A percentile compares a stretch with the other conserved stretches of the same genome.
Conservation (phyloP, 2,329 filamentous ascomycete genomes). For the Drechslerella dactyloides region DNA sequence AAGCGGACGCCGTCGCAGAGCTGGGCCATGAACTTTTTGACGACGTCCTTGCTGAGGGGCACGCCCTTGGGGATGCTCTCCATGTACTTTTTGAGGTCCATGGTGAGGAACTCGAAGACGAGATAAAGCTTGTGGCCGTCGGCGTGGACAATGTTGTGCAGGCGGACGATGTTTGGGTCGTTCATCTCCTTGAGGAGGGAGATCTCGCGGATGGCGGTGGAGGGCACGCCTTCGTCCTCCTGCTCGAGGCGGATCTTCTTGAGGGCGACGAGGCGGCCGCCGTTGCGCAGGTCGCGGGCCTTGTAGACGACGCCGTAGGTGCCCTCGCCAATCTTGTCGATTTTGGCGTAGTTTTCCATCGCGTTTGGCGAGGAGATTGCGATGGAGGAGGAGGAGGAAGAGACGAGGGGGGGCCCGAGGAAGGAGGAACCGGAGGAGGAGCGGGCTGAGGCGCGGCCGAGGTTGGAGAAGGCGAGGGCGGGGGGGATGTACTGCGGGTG, state of each 20-base stretch:
- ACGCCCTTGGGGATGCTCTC: constrained; percentile 83
- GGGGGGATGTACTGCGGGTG: neutral
- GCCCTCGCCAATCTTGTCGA: constrained; percentile 97
- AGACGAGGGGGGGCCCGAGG: constrained; percentile 17
- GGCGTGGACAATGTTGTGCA: constrained; percentile 91
- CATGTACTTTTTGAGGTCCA: constrained; percentile 96
- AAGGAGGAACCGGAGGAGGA: constrained; percentile 6
- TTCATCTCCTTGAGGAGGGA: constrained; percentile 93
- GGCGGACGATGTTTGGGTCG: constrained; percentile 84
- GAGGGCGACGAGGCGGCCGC: constrained; percentile 83
- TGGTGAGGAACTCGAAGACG: constrained; percentile 87
- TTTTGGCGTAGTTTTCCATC: constrained; percentile 97
- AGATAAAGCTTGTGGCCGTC: constrained; percentile 95
- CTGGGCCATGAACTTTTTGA: constrained; percentile 93
- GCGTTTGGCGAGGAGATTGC: constrained; percentile 42
- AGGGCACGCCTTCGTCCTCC: constrained; percentile 91
- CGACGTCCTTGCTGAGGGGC: constrained; percentile 77
- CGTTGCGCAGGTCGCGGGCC: constrained; percentile 80
- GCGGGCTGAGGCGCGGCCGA: constrained; percentile 1
- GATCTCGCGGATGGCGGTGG: constrained; percentile 91
- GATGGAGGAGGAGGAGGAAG: constrained; percentile 3
- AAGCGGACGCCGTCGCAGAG: constrained; percentile 82
- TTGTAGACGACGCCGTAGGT: constrained; percentile 97
- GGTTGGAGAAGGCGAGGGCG: neutral
- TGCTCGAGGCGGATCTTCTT: constrained; percentile 96